Evolutionary conservation across 164 flowering plant genomes (phyloP).

Genomic region (grape (Vitis vinifera)): DNA sequence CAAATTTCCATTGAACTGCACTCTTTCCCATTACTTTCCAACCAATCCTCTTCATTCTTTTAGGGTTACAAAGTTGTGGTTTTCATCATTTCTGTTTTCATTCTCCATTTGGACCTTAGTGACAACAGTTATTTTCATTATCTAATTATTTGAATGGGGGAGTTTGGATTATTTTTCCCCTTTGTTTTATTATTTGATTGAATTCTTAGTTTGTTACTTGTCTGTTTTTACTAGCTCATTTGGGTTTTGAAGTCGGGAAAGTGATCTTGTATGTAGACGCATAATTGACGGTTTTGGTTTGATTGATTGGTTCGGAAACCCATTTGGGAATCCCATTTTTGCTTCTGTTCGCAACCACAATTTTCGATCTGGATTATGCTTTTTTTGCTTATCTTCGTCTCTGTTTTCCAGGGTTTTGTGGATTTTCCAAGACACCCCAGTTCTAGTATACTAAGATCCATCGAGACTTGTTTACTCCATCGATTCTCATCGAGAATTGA

Average conservation of each 20-base stretch:
- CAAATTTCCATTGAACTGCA: too few species aligned
- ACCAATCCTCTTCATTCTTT: too few species aligned
- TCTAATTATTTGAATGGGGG: too few species aligned
- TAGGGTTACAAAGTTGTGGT: conserved; percentile 7
- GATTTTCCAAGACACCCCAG: neutral
- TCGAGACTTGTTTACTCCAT: neutral
- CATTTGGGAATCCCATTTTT: neutral
- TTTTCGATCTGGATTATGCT: conserved; percentile 2
- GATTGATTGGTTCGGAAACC: neutral
- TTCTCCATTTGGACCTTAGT: too few species aligned
- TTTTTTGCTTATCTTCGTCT: neutral
- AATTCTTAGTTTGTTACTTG: neutral
- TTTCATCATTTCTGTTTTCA: neutral
- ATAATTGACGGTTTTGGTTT: conserved; percentile 3
- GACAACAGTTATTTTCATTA: neutral
- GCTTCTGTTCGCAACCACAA: neutral
- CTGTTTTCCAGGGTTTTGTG: neutral
- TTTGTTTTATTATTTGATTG: neutral
- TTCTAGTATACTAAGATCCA: neutral
- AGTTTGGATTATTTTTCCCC: too few species aligned
- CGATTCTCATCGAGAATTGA: neutral
- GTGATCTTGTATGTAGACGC: neutral
- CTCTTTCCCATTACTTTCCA: neutral
- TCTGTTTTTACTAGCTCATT: neutral
- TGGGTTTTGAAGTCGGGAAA: neutral